Percentiles rank a stretch among this genome's conserved stretches.
Conservation (phyloP, 202 grass and related monocot species). For the Eragrostis tef region DNA sequence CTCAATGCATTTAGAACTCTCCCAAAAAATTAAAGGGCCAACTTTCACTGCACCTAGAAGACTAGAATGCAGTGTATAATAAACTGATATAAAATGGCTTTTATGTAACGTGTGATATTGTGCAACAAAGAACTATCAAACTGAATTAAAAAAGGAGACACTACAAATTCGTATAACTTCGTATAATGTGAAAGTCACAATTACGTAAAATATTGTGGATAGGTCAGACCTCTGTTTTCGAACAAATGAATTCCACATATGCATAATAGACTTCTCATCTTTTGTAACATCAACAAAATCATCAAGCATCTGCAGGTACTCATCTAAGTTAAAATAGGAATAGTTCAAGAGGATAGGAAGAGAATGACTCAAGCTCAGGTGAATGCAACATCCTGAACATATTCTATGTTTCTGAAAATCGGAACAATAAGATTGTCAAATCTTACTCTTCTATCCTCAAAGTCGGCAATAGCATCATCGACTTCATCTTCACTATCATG, state of each 20-base stretch:
- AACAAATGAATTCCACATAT: constrained; percentile 99
- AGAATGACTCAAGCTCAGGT: constrained; percentile 20
- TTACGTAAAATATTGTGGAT: constrained; percentile 20
- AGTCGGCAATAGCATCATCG: constrained; percentile 91
- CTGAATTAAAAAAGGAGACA: not conserved
- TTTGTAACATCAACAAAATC: constrained; percentile 96
- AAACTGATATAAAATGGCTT: not conserved
- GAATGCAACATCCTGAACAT: constrained; percentile 18
- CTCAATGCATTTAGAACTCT: not conserved
- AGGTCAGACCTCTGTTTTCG: constrained; percentile 78
- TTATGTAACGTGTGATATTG: not conserved
- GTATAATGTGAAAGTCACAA: constrained; percentile 16
- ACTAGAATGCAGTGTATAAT: constrained; percentile 9
- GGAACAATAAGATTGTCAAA: constrained; percentile 34
- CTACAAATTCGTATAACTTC: no score
- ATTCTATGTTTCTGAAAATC: constrained; percentile 25
- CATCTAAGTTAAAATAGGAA: constrained; percentile 24
- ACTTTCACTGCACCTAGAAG: constrained; percentile 8
- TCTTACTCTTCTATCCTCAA: constrained; percentile 93
- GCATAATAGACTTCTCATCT: constrained; percentile 98
- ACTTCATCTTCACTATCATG: constrained; percentile 98
- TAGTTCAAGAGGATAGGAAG: constrained; percentile 22
- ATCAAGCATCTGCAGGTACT: constrained; percentile 85
- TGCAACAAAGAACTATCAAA: constrained; percentile 17
- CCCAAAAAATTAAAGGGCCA: not conserved